These are phyloP conservation scores for Areca catechu DNA, from an alignment of 176 grass and related monocot species.

Conservation along the genomic window DNA sequence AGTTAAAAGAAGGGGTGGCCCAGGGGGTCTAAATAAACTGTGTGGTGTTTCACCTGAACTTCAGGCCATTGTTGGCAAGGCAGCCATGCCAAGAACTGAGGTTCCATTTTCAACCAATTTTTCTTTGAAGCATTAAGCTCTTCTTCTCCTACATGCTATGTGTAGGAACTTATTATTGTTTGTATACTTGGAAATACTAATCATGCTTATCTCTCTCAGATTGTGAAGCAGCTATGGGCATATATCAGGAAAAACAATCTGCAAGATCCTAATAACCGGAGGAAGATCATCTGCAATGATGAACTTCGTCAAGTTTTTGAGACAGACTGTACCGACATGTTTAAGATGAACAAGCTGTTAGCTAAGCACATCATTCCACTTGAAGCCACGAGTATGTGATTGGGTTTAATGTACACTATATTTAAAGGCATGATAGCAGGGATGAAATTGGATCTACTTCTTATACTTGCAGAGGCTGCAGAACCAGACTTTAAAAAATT, in stretches of 20 bases:
- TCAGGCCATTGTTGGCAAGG: too few relatives aligned
- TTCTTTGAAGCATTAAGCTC: not conserved
- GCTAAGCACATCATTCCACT: slow-evolving; percentile 92
- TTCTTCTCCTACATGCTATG: not conserved
- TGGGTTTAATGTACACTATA: too few relatives aligned
- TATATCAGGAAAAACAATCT: slow-evolving; percentile 98
- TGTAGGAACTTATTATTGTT: not conserved
- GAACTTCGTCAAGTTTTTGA: slow-evolving; percentile 82
- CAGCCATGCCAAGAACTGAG: too few relatives aligned
- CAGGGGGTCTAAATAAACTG: too few relatives aligned
- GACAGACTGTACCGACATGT: slow-evolving; percentile 96
- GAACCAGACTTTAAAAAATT: slow-evolving; percentile 36
- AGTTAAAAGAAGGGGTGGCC: too few relatives aligned
- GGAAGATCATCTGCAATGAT: slow-evolving; percentile 99
- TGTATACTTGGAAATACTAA: slow-evolving; percentile 1
- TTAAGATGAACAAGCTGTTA: slow-evolving; percentile 99
- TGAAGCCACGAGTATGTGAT: slow-evolving; percentile 19
- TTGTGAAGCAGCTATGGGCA: slow-evolving; percentile 92
- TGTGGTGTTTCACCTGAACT: too few relatives aligned
- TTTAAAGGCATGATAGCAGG: too few relatives aligned
- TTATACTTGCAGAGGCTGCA: slow-evolving; percentile 40
- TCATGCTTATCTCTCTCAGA: slow-evolving; percentile 36
- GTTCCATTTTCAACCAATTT: slow-evolving; percentile 1
- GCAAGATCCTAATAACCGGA: slow-evolving; percentile 96
- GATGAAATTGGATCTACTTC: slow-evolving; percentile 3